phyloP scores from a whole-genome alignment of 2,329 filamentous ascomycete genomes.

The Colletotrichum nymphaeae region DNA sequence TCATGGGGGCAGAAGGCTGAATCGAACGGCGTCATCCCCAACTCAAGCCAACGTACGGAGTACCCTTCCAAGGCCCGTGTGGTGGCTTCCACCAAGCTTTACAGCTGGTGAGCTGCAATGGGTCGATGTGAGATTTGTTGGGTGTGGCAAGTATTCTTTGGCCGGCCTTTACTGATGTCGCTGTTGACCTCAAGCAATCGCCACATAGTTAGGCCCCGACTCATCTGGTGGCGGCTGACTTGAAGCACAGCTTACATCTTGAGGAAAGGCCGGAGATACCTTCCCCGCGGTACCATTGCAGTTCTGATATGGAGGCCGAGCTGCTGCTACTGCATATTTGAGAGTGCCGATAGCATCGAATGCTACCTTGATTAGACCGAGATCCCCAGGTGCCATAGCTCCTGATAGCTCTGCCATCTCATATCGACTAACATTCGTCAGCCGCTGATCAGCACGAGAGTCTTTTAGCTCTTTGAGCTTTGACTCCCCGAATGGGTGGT shows the following conservation, averaged over 20 bases:
- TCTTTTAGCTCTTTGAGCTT: background rate
- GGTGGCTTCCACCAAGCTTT: background rate
- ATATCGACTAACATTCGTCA: background rate
- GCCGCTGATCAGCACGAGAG: background rate
- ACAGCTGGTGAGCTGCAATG: background rate
- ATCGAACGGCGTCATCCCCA: conserved; percentile 9
- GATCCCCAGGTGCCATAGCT: background rate
- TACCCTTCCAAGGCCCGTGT: background rate
- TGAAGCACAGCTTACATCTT: background rate
- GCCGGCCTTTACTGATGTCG: too few species aligned
- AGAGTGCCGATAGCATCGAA: background rate
- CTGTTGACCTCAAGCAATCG: background rate
- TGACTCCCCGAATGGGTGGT: background rate
- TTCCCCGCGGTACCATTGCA: background rate
- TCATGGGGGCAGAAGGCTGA: background rate
- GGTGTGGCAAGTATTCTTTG: background rate
- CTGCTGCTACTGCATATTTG: background rate
- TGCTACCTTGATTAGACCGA: background rate
- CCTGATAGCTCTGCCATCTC: background rate
- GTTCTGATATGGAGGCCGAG: background rate
- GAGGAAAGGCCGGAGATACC: background rate
- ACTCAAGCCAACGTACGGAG: background rate
- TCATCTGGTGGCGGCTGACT: background rate
- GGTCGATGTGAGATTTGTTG: too few species aligned
- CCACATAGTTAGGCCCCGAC: background rate